These are phyloP conservation scores for Neurospora sp. DNA, from an alignment of 2,329 filamentous ascomycete genomes.

Conservation along the genomic window DNA sequence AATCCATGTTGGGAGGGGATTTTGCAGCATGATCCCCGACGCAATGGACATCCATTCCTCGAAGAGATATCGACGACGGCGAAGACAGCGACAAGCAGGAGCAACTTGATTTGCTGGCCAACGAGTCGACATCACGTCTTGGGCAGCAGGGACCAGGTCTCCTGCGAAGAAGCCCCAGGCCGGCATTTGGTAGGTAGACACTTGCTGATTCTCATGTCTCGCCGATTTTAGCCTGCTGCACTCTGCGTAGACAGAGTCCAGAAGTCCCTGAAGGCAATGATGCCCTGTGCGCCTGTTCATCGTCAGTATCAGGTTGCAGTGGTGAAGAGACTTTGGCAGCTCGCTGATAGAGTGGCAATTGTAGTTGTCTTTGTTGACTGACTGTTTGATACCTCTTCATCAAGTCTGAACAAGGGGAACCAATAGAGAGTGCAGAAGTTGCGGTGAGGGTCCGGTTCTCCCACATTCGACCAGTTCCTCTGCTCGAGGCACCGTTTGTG, in stretches of 20 bases:
- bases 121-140: neutral
- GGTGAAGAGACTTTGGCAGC: neutral
- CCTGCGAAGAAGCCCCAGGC: neutral
- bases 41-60: neutral
- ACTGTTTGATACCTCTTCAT: neutral
- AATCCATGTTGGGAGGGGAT: neutral
- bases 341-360: neutral
- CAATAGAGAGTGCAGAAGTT: constrained; percentile 7
- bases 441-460: constrained; percentile 10
- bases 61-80: neutral
- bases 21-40: neutral
- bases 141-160: neutral
- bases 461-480: neutral
- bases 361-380: neutral
- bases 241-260: neutral
- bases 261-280: neutral
- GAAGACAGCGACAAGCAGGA: neutral
- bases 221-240: neutral
- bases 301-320: neutral
- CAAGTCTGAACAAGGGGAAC: neutral
- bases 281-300: neutral
- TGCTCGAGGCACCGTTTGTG: neutral
- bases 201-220: neutral
- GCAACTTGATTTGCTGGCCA: neutral
- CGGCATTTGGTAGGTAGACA: neutral